phyloP scores from a whole-genome alignment of 1,139 yeast species.

The Saccharomyces hybrid region DNA sequence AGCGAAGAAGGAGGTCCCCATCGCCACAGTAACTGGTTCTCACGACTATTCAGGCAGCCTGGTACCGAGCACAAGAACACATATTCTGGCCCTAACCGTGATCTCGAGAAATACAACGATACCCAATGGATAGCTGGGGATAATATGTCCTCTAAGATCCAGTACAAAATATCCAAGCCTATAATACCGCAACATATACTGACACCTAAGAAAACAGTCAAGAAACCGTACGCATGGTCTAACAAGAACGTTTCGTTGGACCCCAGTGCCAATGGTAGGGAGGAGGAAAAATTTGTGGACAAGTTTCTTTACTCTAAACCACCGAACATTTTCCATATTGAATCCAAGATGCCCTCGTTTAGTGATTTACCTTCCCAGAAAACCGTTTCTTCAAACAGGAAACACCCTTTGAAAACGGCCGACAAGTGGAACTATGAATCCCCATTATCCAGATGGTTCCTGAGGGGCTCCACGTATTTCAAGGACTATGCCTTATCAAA shows the following conservation, averaged over 20 bases:
- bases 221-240: neutral
- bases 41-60: neutral
- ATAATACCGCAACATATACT: conserved; percentile 12
- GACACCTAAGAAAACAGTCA: conserved; percentile 14
- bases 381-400: neutral
- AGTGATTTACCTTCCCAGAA: neutral
- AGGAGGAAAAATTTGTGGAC: conserved; percentile 8
- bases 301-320: conserved; percentile 19
- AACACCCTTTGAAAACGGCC: neutral
- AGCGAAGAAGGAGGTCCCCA: neutral
- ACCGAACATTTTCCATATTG: conserved; percentile 18
- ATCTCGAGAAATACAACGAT: conserved; percentile 6
- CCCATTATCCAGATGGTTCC: conserved; percentile 30
- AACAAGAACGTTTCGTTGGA: neutral
- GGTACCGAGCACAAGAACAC: neutral
- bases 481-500: conserved; percentile 10
- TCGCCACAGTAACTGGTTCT: neutral
- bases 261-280: neutral
- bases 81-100: conserved; percentile 3
- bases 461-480: conserved; percentile 25
- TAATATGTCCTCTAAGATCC: conserved; percentile 15
- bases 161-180: conserved; percentile 18
- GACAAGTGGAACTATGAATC: conserved; percentile 28
- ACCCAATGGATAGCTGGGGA: conserved; percentile 11
- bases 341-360: conserved; percentile 12